Evolutionary conservation across 495 filamentous ascomycete genomes (phyloP).

Genomic region (Aspergillus bridgeri): DNA sequence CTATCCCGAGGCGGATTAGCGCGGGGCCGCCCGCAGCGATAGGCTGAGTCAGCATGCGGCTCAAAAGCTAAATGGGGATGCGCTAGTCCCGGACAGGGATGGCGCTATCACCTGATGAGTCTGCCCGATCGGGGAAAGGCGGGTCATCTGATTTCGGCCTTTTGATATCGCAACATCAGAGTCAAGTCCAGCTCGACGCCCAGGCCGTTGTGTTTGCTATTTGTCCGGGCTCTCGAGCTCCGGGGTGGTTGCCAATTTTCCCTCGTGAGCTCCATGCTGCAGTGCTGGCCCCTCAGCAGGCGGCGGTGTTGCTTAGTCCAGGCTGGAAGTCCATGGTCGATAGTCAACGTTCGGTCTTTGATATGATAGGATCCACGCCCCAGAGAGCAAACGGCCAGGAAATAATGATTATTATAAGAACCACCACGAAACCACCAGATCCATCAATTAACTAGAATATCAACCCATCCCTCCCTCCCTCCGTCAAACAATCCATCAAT

Average conservation of each 20-base stretch:
- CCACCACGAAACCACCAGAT: background rate
- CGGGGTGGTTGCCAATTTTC: no score
- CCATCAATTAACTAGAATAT: background rate
- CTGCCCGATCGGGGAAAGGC: constrained; percentile 22
- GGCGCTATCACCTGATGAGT: constrained; percentile 16
- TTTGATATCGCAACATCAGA: background rate
- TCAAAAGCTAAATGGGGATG: constrained; percentile 39
- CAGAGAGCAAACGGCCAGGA: no score
- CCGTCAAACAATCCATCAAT: background rate
- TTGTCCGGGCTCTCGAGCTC: no score
- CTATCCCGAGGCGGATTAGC: constrained; percentile 22
- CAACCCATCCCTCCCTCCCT: background rate
- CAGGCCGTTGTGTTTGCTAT: no score
- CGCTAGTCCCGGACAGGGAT: constrained; percentile 23
- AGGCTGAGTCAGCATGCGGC: constrained; percentile 32
- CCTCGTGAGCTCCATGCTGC: no score
- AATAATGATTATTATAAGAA: no score
- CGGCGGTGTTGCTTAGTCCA: no score
- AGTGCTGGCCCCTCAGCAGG: no score
- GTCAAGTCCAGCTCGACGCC: no score
- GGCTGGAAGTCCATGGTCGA: no score
- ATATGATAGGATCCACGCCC: background rate
- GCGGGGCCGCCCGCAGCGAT: constrained; percentile 8
- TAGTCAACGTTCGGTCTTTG: no score
- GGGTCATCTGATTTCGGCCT: constrained; percentile 17